Evolutionary conservation across 2,329 filamentous ascomycete species (phyloP).

Genomic region (Teratosphaeriaceae sp.): DNA sequence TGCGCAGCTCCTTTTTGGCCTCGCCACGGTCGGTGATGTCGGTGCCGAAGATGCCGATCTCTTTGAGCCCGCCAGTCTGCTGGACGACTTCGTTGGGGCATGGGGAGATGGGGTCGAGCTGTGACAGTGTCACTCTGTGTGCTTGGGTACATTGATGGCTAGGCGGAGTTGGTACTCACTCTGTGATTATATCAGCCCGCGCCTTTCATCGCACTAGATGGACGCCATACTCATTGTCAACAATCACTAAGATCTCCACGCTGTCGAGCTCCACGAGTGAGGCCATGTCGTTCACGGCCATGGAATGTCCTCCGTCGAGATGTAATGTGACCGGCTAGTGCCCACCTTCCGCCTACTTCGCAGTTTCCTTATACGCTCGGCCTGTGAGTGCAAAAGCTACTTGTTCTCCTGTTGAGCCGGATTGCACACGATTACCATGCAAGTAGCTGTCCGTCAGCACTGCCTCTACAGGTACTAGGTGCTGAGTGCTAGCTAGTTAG

Average conservation of each 20-base stretch:
- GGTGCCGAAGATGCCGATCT: conserved; percentile 13
- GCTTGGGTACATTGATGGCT: neutral
- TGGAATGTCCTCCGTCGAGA: too few species aligned
- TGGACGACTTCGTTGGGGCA: conserved; percentile 15
- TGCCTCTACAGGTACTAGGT: too few species aligned
- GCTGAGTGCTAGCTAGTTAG: too few species aligned
- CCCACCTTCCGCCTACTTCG: too few species aligned
- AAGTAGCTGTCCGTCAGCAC: too few species aligned
- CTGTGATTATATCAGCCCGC: neutral
- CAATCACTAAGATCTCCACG: conserved; percentile 19
- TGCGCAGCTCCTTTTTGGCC: conserved; percentile 15
- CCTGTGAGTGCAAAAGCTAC: too few species aligned
- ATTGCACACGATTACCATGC: too few species aligned
- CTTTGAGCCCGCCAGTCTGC: conserved; percentile 18
- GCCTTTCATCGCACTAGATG: neutral
- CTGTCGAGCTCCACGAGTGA: conserved; percentile 21
- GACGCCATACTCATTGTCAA: conserved; percentile 22
- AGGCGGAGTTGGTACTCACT: neutral
- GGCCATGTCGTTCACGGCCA: conserved; percentile 5
- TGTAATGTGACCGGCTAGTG: too few species aligned
- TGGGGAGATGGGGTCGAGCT: conserved; percentile 21
- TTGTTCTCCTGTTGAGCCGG: too few species aligned
- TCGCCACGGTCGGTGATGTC: conserved; percentile 9
- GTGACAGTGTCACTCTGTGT: neutral
- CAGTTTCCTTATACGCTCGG: too few species aligned